Base-by-base conservation (phyloP, 2,329 filamentous ascomycete species). In the Boeremia exigua region DNA sequence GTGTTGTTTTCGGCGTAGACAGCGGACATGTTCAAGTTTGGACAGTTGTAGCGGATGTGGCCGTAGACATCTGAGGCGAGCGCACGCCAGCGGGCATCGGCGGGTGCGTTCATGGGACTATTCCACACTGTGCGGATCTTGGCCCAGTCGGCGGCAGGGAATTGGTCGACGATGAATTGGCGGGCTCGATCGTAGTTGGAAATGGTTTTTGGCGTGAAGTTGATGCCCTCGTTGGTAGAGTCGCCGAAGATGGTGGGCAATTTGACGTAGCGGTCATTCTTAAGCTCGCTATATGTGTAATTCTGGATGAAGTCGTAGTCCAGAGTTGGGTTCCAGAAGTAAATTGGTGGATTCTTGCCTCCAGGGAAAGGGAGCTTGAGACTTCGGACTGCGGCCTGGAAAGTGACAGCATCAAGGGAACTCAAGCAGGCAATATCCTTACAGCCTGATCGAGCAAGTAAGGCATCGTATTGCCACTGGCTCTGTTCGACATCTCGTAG, bases 41-140 rank as follows among this genome's bases (percentile, higher is more conserved):
- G 78, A 48, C 80, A 82, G 27, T 70, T 77, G 60, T 83, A 82
- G 1, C 80, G 82, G 7, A 81, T 71, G 51, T 84, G 80, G 4
- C 82, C 82, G 66, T 76, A 62, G 29, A 76, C 71, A 15, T 75
- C 72, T 3, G 78, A 72, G 0, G 78, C 77, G 1, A 77, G 73
- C 2, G 73, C 58, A 33, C 68, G 62, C 73, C 73, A 75, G 30
- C 54, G 56, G 4, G 54, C 25, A 42, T 69, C 67, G 10, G 58
- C 51, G 4, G 43, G 28, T 4, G 60, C 74, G 66, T 48, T 66
- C 37, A n/a, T 72, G 64, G 37, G 73, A 39, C 27, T 71, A 45
- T 72, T 71, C 57, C 69, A 71, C 2, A 63, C 61, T 6, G 51
- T 23, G 27, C 72, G 69, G 15, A 79, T 72, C 4, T 59, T 63